Evolutionary conservation across 192 early-diverging fungal species (phyloP).

Genomic region (Rhizoclosmatium globosum): DNA sequence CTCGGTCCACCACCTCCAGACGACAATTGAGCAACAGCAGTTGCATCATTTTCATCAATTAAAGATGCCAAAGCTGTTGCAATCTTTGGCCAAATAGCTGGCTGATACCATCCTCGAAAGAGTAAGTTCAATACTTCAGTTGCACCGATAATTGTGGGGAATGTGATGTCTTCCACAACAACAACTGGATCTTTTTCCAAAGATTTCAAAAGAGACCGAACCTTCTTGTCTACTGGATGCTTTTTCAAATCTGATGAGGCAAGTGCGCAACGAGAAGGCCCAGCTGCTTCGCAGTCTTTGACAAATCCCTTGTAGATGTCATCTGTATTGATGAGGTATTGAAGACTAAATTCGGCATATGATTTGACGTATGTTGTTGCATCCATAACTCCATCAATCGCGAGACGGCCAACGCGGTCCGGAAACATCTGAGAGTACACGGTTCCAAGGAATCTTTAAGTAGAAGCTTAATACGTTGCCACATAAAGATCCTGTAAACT

Average conservation of each 20-base stretch:
- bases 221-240: not conserved
- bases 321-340: not conserved
- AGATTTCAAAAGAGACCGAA: not conserved
- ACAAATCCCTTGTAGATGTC: constrained; percentile 43
- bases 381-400: constrained; percentile 55
- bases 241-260: constrained; percentile 10
- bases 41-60: not conserved
- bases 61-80: not conserved
- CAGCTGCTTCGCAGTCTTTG: constrained; percentile 44
- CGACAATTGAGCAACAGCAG: not conserved
- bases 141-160: not conserved
- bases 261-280: constrained; percentile 43
- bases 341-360: not conserved
- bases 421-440: constrained; percentile 62
- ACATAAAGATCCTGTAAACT: no score
- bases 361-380: constrained; percentile 26
- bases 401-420: constrained; percentile 49
- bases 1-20: not conserved
- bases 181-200: not conserved
- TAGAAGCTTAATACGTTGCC: no score
- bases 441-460: constrained; percentile 40
- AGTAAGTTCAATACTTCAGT: not conserved
- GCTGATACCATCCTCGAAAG: constrained; percentile 4
- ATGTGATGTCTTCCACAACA: not conserved
- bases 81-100: constrained; percentile 12